Evolutionary conservation across 2,329 filamentous ascomycete genomes (phyloP).

Genomic region (Colletotrichum tropicicola): DNA sequence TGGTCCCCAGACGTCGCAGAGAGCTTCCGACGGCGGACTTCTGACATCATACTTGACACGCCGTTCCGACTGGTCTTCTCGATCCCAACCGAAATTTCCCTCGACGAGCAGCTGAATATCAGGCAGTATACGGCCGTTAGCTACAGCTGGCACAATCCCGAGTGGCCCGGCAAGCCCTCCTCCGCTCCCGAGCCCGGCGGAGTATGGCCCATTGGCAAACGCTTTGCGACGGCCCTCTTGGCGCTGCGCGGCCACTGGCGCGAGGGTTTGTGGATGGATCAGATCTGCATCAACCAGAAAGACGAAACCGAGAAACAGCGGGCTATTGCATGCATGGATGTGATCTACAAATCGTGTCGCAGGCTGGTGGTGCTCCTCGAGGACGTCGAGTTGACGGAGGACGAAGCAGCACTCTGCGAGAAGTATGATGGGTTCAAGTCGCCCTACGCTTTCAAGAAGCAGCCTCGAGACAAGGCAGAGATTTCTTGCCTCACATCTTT

Average conservation of each 20-base stretch:
- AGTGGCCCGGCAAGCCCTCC: background rate
- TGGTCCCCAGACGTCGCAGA: background rate
- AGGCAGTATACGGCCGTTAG: constrained; percentile 9
- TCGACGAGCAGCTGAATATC: background rate
- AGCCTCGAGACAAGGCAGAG: background rate
- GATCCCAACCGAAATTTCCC: background rate
- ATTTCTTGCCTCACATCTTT: background rate
- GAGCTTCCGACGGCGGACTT: constrained; percentile 26
- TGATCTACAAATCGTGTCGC: constrained; percentile 10
- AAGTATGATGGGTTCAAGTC: background rate
- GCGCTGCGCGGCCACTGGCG: background rate
- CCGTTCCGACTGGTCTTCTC: constrained; percentile 8
- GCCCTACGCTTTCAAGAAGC: background rate
- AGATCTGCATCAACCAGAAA: constrained; percentile 49
- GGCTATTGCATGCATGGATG: constrained; percentile 14
- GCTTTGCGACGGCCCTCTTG: constrained; percentile 1
- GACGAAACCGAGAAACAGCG: constrained; percentile 40
- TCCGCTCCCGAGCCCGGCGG: background rate
- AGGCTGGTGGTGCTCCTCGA: constrained; percentile 12
- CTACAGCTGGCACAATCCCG: constrained; percentile 13
- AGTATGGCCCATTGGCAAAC: constrained; percentile 6
- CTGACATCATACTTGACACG: constrained; percentile 3
- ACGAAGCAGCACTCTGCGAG: background rate
- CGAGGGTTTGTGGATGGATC: constrained; percentile 44
- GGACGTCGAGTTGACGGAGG: constrained; percentile 4